Evolutionary conservation across 2,329 filamentous ascomycete genomes (phyloP).

Genomic region (Parasarocladium wereldwijsianum): DNA sequence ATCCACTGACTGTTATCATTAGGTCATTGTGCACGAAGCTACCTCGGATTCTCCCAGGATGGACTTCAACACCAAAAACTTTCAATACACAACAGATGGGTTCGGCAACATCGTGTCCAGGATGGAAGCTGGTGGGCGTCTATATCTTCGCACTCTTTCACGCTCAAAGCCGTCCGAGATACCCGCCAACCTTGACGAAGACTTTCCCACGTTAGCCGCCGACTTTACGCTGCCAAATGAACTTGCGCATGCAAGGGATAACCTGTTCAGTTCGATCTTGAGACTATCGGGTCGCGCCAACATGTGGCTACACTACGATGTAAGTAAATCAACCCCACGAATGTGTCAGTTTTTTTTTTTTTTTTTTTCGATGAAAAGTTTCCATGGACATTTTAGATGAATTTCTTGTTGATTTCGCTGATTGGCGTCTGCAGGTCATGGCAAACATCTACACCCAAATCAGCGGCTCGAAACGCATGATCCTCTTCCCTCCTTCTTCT

Average conservation of each 20-base stretch:
- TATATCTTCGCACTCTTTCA: slow-evolving; percentile 72
- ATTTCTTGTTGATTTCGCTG: too few species aligned
- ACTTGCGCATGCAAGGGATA: slow-evolving; percentile 42
- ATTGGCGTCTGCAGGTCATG: slow-evolving; percentile 70
- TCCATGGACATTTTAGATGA: too few species aligned
- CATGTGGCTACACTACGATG: slow-evolving; percentile 87
- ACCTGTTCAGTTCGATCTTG: slow-evolving; percentile 63
- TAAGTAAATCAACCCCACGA: slow-evolving; percentile 20
- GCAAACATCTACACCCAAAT: slow-evolving; percentile 78
- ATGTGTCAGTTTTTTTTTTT: too few species aligned
- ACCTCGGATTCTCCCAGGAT: slow-evolving; percentile 40
- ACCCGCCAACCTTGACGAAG: slow-evolving; percentile 53
- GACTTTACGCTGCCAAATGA: slow-evolving; percentile 58
- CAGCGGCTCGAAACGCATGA: slow-evolving; percentile 53
- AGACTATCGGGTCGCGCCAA: slow-evolving; percentile 67
- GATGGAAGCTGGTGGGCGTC: slow-evolving; percentile 31
- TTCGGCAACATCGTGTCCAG: slow-evolving; percentile 54
- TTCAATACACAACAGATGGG: slow-evolving; percentile 53
- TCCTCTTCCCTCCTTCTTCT: slow-evolving; percentile 68
- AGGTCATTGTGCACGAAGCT: slow-evolving; percentile 64
- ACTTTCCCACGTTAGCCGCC: slow-evolving; percentile 53
- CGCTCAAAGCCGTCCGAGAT: slow-evolving; percentile 49
- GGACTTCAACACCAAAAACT: slow-evolving; percentile 77
- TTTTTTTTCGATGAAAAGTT: too few species aligned
- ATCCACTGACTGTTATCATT: slow-evolving; percentile 1